phyloP scores from a whole-genome alignment of 179 eudicot species.

The Amaranthus tricolor region DNA sequence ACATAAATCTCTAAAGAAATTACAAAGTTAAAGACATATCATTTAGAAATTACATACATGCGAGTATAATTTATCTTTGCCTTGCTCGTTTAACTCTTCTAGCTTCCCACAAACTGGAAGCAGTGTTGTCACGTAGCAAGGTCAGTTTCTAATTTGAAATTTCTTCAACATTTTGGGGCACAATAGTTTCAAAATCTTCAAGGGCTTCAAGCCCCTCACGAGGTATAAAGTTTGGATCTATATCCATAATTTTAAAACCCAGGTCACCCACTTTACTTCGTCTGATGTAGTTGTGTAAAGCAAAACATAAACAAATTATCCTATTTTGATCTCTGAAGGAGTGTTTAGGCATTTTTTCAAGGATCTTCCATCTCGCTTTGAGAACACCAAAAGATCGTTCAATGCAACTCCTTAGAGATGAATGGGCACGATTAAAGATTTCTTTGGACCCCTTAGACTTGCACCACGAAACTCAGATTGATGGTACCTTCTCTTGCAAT shows the following conservation, averaged over 20 bases:
- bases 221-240: not conserved
- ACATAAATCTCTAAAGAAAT: too few relatives aligned
- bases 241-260: not conserved
- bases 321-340: conserved; percentile 13
- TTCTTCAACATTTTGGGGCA: not conserved
- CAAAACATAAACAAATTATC: not conserved
- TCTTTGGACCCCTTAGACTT: conserved; percentile 14
- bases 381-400: conserved; percentile 19
- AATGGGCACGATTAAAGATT: conserved; percentile 21
- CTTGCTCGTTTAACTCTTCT: too few relatives aligned
- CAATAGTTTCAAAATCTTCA: not conserved
- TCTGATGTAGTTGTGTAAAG: conserved; percentile 4
- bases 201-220: not conserved
- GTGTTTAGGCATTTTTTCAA: not conserved
- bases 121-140: not conserved
- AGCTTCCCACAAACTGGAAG: not conserved
- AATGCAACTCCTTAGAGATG: conserved; percentile 22
- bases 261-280: not conserved
- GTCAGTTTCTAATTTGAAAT: not conserved
- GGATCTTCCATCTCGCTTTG: conserved; percentile 17
- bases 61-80: too few relatives aligned
- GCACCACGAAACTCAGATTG: conserved; percentile 15
- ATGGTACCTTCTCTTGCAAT: conserved; percentile 16
- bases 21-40: too few relatives aligned
- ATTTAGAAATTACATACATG: too few relatives aligned